Evolutionary conservation across 768 basidiomycete genomes (phyloP), one percentile per base, ranked within the genome.

Genomic region (Hygrocybe coccinea): DNA sequence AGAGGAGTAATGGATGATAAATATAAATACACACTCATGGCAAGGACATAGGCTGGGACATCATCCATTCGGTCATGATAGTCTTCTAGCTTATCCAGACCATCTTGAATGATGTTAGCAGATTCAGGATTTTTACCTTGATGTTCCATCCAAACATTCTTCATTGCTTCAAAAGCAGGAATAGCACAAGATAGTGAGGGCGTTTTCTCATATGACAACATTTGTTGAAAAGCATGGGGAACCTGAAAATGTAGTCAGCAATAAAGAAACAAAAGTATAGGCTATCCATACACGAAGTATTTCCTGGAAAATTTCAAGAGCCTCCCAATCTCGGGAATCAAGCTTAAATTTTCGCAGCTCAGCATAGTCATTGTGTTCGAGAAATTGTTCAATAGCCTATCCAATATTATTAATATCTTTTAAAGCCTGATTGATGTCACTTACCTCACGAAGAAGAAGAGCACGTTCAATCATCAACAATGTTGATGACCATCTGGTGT

Each of bases 161-260:
- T 58, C 56, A 72, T 64, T 4, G 59, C 55, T 2, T 65, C 50
- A 51, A 69, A 73, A 7, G 62, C 55, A 9, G 67, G 69, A 22
- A 73, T 38, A 1, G 68, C 64, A 48, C 65, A 39, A 15, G 63
- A 59, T 1, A 71, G 56, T 2, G 65, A 68, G 2, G 68, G 71
- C 0, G 65, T 72, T 52, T 67, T 65, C 37, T 72, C 66, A 19
- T 57, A 53, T 7, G 67, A 71, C 12, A 72, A 59, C 17, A 49
- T 44, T 45, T 72, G 69, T 56, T 71, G 70, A 47, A 71, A 71
- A 6, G 65, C 65, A 61, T 67, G 62, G 0, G 69, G 71, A 2
- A 69, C 63, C 70, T 72, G n/a, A 25, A 15, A 53, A 37, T 33
- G 10, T 15, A 6, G 17, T 36, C 39, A 50, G 12, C 21, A 52